Evolutionary conservation across 164 flowering plant species (phyloP), one percentile per base, ranked within the genome.

Genomic region (Piper longum): DNA sequence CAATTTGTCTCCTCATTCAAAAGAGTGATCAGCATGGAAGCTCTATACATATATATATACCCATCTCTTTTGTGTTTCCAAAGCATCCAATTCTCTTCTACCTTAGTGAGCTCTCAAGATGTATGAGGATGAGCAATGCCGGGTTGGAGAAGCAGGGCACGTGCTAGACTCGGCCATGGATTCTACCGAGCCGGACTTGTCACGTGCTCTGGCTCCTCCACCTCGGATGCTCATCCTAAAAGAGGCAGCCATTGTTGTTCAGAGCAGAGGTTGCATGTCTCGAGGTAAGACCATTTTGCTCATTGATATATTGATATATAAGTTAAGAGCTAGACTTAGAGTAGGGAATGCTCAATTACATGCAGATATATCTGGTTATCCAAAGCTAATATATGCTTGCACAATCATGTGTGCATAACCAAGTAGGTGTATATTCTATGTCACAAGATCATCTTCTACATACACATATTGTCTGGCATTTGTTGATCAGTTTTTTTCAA

Each of bases 151-250:
- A 65, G 67, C 67, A 65, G 67, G 67, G 67, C 54, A 65, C 67
- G 67, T 65, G 67, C 67, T 13, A 26, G 43, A 5, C 18, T 18
- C 5, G 41, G 17, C 14, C 41, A 26, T 14, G 5, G 17, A 5
- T 55, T 9, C 42, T 7, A 26, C 41, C 39, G 42, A 14, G 41
- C 41, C 41, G 12, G 42, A 43, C 44, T 56, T 73, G 59, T 78
- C 83, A 61, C 75, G 85, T 81, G 79, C 83, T 61, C 80, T 74
- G 4, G 60, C 67, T 74, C 36, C 85, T 77, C 81, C 85, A 77
- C 59, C 77, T 62, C 66, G 81, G 77, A 66, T 60, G 48, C 64
- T 69, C 68, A 60, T 61, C 66, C 75, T 51, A 41, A 18, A 18
- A 14, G 56, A 54, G 56, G 56, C 57, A 16, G n/a, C 19, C 57